Evolutionary conservation across 768 basidiomycete genomes (phyloP), one percentile per base, ranked within the genome.

Genomic region (Hericium coralloides): DNA sequence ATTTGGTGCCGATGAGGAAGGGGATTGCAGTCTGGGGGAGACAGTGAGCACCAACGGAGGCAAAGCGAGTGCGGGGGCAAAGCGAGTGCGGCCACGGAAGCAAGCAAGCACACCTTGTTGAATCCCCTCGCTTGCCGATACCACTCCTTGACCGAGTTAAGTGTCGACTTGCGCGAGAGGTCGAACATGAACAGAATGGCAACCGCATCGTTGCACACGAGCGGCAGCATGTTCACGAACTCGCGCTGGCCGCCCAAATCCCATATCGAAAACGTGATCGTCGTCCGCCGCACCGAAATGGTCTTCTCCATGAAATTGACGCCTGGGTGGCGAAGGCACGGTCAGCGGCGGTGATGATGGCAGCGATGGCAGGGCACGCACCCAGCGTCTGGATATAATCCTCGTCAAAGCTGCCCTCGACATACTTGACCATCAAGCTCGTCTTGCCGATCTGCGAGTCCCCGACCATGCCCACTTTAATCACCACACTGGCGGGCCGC

Each of bases 251-350:
- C 94, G 62, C 94, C 94, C 57, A 97, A 76, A 78, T 97, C 94
- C 95, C 97, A 99, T 72, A 98, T 97, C 62, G 95, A 98, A 76
- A 99, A 98, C 2, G 95, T 98, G 72, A 99, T 98, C 56, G 95
- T 97, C 58, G 97, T 98, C 71, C 95, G 87, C 64, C 97, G 86
- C 64, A 99, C 95, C 56, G 91, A 89, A 66, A 99, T 98, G 15
- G 95, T 97, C 79, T 99, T 99, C 78, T 99, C 95, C 97, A 98
- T 98, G 73, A 98, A 98, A 74, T 98, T 98, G 76, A 98, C 94
- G 77, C 95, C 92, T 80, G 62, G 15, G 1, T 15, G 12, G 37
- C 51, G 49, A 6, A 20, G 45, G 58, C 65, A 59, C 15, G 48
- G 38, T 51, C 12, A 54, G 49, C 49, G 4, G 20, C 52, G 38